phyloP scores from a whole-genome alignment of 495 filamentous ascomycete genomes.

The Aspergillus nanangensis region DNA sequence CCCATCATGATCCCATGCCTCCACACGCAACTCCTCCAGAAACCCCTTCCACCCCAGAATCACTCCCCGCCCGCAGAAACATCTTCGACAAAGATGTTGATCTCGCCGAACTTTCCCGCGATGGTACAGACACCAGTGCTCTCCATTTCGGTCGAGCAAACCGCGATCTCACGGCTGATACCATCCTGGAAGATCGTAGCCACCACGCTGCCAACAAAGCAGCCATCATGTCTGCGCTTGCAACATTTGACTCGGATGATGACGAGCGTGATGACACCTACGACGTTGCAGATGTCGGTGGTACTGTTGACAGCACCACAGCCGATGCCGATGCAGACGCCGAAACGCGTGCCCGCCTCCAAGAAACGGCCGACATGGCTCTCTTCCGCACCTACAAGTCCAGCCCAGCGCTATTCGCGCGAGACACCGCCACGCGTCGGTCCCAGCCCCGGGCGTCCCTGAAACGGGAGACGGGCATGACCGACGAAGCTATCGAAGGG shows the following conservation, averaged over 20 bases:
- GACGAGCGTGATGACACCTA: constrained; percentile 98
- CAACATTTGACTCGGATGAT: constrained; percentile 88
- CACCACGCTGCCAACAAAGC: constrained; percentile 68
- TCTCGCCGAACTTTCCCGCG: constrained; percentile 64
- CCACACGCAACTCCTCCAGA: constrained; percentile 15
- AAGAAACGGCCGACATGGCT: constrained; percentile 32
- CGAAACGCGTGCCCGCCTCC: constrained; percentile 18
- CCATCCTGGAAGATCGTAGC: constrained; percentile 45
- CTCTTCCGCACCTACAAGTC: constrained; percentile 67
- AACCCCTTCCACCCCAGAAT: constrained; percentile 26
- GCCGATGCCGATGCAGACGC: constrained; percentile 35
- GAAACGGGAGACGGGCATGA: constrained; percentile 77
- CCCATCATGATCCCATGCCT: background rate
- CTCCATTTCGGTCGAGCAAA: constrained; percentile 76
- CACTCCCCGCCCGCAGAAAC: constrained; percentile 50
- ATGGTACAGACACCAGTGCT: constrained; percentile 34
- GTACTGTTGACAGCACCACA: constrained; percentile 63
- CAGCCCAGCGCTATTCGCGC: constrained; percentile 58
- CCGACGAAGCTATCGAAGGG: constrained; percentile 90
- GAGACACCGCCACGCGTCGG: constrained; percentile 64
- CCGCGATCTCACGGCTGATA: constrained; percentile 59
- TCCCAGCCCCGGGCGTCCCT: constrained; percentile 56
- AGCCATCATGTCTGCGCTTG: constrained; percentile 85
- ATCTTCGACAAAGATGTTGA: constrained; percentile 72
- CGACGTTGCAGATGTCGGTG: constrained; percentile 85